Evolutionary conservation across 768 basidiomycete species (phyloP).

Genomic region (Mycena maculata): DNA sequence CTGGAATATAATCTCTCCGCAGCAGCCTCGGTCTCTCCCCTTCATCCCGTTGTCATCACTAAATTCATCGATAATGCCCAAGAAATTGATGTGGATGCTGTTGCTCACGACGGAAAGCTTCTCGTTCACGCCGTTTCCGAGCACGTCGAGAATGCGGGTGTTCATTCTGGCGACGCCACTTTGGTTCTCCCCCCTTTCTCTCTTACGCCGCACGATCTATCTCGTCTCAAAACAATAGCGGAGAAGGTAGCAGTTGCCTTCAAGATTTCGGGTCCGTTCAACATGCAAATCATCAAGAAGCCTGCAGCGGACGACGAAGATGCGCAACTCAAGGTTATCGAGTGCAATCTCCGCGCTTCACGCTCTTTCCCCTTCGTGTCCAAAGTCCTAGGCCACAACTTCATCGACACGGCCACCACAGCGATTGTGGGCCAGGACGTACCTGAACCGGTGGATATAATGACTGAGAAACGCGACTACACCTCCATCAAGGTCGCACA

Average conservation of each 20-base stretch:
- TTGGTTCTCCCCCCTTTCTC: slow-evolving; percentile 96
- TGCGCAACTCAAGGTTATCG: slow-evolving; percentile 93
- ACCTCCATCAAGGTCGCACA: slow-evolving; percentile 97
- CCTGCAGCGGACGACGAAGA: slow-evolving; percentile 61
- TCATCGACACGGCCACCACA: slow-evolving; percentile 92
- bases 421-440: slow-evolving; percentile 90
- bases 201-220: slow-evolving; percentile 78
- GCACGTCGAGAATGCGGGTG: slow-evolving; percentile 98
- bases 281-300: slow-evolving; percentile 99
- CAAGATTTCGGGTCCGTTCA: slow-evolving; percentile 97
- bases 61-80: slow-evolving; percentile 99
- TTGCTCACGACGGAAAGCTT: slow-evolving; percentile 91
- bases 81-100: slow-evolving; percentile 98
- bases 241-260: slow-evolving; percentile 96
- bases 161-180: slow-evolving; percentile 98
- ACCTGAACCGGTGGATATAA: slow-evolving; percentile 91
- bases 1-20: slow-evolving; percentile 96
- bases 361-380: slow-evolving; percentile 99
- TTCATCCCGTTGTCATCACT: slow-evolving; percentile 97
- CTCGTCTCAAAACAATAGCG: slow-evolving; percentile 91
- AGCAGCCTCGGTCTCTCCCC: slow-evolving; percentile 94
- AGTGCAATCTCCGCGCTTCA: slow-evolving; percentile 98
- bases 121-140: slow-evolving; percentile 97
- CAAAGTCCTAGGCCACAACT: slow-evolving; percentile 97
- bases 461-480: slow-evolving; percentile 91